Base-by-base conservation (phyloP, 331 rosid genomes). In the Pyrus hybrid region DNA sequence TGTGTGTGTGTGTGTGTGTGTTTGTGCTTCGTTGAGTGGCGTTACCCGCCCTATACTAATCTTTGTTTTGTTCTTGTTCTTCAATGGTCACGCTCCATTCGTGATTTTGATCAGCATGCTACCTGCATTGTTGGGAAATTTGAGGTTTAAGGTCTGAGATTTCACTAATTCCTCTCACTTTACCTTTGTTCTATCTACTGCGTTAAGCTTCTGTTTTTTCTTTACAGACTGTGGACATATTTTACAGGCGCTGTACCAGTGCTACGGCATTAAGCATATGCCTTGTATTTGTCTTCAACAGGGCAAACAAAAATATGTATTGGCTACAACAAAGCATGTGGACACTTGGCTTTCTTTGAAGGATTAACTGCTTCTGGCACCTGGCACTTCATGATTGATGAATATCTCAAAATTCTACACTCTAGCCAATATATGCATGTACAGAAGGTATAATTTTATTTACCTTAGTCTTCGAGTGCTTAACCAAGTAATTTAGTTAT, bases 261-360 rank as follows among this genome's bases (percentile, higher is more conserved):
- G 69, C 96, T 79, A 75, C 70, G 16, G n/a, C n/a, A n/a, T 58
- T n/a, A 21, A 68, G 63, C 8, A 5, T 25, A 41, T 80, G 7
- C 47, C 56, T 76, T 5, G 32, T 43, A 57, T 53, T 43, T 30
- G 77, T 79, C 29, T 81, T 76, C 79, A 14, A 63, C 29, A 95
- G 97, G 96, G 88, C 88, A 74, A 95, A 92, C 71, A 74, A 82
- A 81, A 92, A 92, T 63, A 58, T 70, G 93, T 95, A 62, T 74
- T 95, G 81, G 97, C 99, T 77, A 92, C 99, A 57, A 63, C 82
- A 45, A 85, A 83, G 80, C 99, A 82, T 67, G 99, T 53, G 97
- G 97, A 76, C 97, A 94, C 82, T 84, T 94, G 70, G 92, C 92
- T 5, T 95, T 87, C 84, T 95, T 90, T 84, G 99, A 95, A 85